These are phyloP conservation scores for Xylariaceae sp. DNA, from an alignment of 2,329 filamentous ascomycete species.

Conservation along the genomic window DNA sequence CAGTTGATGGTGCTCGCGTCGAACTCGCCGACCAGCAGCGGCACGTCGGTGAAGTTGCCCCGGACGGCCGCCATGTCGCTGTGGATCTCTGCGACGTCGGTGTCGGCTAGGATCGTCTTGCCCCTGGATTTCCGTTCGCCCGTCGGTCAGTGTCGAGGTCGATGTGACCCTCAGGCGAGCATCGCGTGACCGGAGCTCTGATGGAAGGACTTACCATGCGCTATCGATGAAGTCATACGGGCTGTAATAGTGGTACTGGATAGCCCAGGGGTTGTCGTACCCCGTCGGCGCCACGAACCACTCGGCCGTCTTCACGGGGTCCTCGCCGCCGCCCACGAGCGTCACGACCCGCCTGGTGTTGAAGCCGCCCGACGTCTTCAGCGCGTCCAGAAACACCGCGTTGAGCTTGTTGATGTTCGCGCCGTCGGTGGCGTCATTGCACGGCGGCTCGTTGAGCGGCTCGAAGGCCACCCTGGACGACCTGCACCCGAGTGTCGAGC, in stretches of 20 bases:
- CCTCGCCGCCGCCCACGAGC: constrained; percentile 43
- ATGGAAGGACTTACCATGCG: constrained; percentile 29
- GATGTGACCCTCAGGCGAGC: too few relatives aligned
- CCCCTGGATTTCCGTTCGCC: constrained; percentile 31
- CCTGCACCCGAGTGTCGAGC: constrained; percentile 45
- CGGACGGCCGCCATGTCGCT: constrained; percentile 43
- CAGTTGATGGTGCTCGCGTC: constrained; percentile 40
- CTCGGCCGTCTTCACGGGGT: constrained; percentile 43
- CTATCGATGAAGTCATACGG: constrained; percentile 43
- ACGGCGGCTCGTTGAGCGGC: constrained; percentile 52
- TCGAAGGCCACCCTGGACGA: constrained; percentile 48
- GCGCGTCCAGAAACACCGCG: constrained; percentile 45
- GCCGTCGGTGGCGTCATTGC: constrained; percentile 41
- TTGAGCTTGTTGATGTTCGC: constrained; percentile 48
- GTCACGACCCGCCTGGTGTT: constrained; percentile 49
- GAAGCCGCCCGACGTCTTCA: constrained; percentile 46
- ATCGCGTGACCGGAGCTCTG: too few relatives aligned
- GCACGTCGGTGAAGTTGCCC: constrained; percentile 46
- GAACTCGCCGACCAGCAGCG: constrained; percentile 52
- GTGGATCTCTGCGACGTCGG: constrained; percentile 41
- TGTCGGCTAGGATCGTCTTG: constrained; percentile 48
- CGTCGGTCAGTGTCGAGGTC: not conserved
- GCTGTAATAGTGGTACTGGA: constrained; percentile 56
- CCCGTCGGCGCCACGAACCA: constrained; percentile 44
- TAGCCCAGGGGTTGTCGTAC: constrained; percentile 48